Conservation (phyloP, 306 rosid genomes). For the Vachellia pachyceras region DNA sequence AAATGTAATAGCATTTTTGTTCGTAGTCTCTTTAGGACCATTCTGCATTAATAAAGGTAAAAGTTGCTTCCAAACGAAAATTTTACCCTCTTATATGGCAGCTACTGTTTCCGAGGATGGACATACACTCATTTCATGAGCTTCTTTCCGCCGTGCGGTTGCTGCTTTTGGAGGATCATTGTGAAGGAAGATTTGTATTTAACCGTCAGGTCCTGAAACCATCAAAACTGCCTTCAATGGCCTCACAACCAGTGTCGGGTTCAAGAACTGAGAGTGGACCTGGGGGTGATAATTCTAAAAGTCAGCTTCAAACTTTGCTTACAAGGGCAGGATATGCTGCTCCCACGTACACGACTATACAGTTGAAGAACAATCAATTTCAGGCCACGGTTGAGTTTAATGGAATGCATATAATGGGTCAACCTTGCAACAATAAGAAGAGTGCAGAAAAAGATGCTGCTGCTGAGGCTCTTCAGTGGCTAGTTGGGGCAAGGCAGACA, state of each 20-base stretch:
- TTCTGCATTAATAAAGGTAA: not conserved
- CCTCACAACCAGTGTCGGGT: slow-evolving; percentile 54
- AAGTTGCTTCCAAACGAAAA: not conserved
- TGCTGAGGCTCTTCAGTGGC: slow-evolving; percentile 91
- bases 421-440: slow-evolving; percentile 87
- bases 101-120: slow-evolving; percentile 79
- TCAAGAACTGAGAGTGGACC: slow-evolving; percentile 97
- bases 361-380: slow-evolving; percentile 69
- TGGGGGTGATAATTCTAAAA: slow-evolving; percentile 96
- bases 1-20: slow-evolving; percentile 32
- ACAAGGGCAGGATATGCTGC: slow-evolving; percentile 87
- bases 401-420: slow-evolving; percentile 83
- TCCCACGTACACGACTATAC: slow-evolving; percentile 76
- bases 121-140: slow-evolving; percentile 60
- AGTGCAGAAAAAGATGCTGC: slow-evolving; percentile 97
- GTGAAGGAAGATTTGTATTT: slow-evolving; percentile 79
- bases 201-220: slow-evolving; percentile 63
- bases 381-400: slow-evolving; percentile 74
- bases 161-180: slow-evolving; percentile 64
- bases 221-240: slow-evolving; percentile 46
- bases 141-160: slow-evolving; percentile 80
- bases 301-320: slow-evolving; percentile 92
- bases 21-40: slow-evolving; percentile 11
- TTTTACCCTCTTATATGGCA: slow-evolving; percentile 44
- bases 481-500: slow-evolving; percentile 65